Evolutionary conservation across 441 rosid genomes (phyloP).

Genomic region (Breynia disticha): DNA sequence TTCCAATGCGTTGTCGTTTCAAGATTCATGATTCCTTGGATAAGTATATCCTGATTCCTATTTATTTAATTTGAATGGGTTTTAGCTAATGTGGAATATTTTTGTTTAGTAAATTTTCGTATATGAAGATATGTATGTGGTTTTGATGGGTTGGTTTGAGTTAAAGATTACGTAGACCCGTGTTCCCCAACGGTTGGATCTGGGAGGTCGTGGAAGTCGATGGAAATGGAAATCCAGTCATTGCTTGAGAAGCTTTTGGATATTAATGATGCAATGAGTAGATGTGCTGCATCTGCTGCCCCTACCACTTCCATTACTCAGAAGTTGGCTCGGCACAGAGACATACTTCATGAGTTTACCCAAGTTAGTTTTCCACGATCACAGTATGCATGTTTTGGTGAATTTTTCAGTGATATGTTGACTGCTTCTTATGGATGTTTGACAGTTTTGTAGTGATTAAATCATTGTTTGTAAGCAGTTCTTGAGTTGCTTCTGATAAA

Average conservation of each 20-base stretch:
- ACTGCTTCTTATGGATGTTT: no score
- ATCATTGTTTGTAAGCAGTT: no score
- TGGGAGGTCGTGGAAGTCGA: constrained; percentile 84
- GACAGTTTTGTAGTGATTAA: no score
- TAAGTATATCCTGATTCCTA: no score
- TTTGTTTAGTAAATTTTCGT: no score
- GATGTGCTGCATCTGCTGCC: constrained; percentile 85
- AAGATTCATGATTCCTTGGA: no score
- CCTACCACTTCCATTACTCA: constrained; percentile 82
- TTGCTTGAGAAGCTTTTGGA: constrained; percentile 84
- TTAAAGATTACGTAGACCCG: constrained; percentile 57
- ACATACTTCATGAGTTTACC: constrained; percentile 89
- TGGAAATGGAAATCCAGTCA: constrained; percentile 95
- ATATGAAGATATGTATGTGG: not conserved
- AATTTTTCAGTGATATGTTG: not conserved
- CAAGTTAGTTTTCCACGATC: constrained; percentile 47
- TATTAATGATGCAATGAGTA: constrained; percentile 86
- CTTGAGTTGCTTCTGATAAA: no score
- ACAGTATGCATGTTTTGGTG: not conserved
- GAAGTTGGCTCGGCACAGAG: constrained; percentile 92
- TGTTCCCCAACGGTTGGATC: constrained; percentile 78
- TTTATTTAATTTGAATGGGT: no score
- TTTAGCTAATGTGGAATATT: no score
- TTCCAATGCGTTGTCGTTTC: no score
- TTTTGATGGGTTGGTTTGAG: not conserved